phyloP scores from a whole-genome alignment of 2,329 filamentous ascomycete species.

The Pestalotiopsis sp. region DNA sequence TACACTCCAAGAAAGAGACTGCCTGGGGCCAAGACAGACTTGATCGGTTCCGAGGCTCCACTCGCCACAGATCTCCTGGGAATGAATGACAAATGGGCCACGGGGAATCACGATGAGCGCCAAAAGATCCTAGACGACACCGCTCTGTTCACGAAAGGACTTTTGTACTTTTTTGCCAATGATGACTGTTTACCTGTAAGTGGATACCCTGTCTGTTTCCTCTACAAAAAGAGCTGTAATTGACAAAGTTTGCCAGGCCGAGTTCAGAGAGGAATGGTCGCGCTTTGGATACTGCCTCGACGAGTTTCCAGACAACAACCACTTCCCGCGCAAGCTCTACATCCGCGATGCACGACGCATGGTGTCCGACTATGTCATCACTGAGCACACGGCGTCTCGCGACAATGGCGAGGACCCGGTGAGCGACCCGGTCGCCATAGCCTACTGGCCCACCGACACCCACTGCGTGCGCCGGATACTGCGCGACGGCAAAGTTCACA shows the following conservation, averaged over 20 bases:
- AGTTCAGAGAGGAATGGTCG: constrained; percentile 21
- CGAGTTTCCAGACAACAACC: constrained; percentile 28
- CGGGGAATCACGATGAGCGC: constrained; percentile 16
- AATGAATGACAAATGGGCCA: constrained; percentile 21
- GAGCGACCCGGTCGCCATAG: constrained; percentile 23
- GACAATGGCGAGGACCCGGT: constrained; percentile 10
- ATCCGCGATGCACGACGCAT: constrained; percentile 31
- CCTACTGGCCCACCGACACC: constrained; percentile 27
- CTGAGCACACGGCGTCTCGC: constrained; percentile 21
- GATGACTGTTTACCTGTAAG: constrained; percentile 18
- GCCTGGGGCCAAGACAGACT: constrained; percentile 20
- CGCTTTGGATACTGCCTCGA: constrained; percentile 27
- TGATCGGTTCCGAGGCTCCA: constrained; percentile 21
- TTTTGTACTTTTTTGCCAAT: constrained; percentile 23
- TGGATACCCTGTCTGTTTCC: not conserved
- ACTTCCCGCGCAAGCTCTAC: constrained; percentile 31
- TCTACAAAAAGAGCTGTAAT: not conserved
- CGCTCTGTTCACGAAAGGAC: constrained; percentile 21
- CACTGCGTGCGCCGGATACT: constrained; percentile 27
- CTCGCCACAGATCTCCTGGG: constrained; percentile 27
- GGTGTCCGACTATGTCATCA: constrained; percentile 28
- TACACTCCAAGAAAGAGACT: constrained; percentile 18
- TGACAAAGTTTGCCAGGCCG: constrained; percentile 14
- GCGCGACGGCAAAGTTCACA: constrained; percentile 22
- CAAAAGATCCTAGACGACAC: constrained; percentile 16